Conservation (phyloP, 2,329 filamentous ascomycete genomes). For the Aspergillus oerlinghausenensis region DNA sequence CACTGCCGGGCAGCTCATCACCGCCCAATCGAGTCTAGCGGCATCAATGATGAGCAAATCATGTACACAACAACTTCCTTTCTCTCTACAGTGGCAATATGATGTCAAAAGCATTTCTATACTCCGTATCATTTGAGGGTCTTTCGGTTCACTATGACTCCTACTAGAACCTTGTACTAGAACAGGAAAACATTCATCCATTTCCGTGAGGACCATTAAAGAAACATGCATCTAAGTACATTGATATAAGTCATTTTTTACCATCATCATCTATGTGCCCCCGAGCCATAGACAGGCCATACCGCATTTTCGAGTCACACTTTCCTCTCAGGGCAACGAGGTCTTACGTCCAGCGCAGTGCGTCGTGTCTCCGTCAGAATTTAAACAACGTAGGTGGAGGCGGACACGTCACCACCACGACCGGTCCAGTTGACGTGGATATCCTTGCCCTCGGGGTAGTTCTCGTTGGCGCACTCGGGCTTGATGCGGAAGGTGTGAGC, state of each 20-base stretch:
- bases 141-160: no score
- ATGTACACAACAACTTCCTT: no score
- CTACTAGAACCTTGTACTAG: no score
- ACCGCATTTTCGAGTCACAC: conserved; percentile 8
- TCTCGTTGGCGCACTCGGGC: conserved; percentile 69
- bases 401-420: conserved; percentile 92
- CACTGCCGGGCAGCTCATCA: background rate
- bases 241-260: conserved; percentile 9
- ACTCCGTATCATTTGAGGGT: no score
- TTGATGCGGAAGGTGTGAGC: conserved; percentile 87
- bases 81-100: no score
- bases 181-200: background rate
- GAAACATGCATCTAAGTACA: conserved; percentile 21
- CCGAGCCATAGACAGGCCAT: conserved; percentile 1
- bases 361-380: conserved; percentile 13
- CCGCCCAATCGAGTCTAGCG: conserved; percentile 14
- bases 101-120: no score
- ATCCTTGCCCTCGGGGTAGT: conserved; percentile 80
- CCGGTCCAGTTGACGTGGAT: conserved; percentile 99
- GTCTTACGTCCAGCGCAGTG: conserved; percentile 25
- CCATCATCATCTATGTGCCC: conserved; percentile 22
- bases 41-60: background rate
- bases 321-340: conserved; percentile 10
- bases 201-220: background rate
- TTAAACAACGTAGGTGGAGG: conserved; percentile 97